Evolutionary conservation across 768 basidiomycete genomes (phyloP).

Genomic region (Auricularia auricula-judae): DNA sequence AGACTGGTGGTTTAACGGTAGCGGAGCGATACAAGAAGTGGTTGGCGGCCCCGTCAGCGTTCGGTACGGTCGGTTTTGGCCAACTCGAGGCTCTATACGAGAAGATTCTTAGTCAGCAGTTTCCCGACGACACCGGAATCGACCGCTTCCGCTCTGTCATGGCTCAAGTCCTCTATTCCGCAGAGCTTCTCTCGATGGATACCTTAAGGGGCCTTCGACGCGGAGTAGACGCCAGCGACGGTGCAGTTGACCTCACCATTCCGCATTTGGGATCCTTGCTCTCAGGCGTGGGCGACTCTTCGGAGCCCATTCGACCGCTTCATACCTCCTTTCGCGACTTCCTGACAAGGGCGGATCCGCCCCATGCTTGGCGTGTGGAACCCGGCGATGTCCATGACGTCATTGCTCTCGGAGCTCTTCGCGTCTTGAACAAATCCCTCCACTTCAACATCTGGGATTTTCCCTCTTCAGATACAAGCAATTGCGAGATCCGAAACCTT

Average conservation of each 20-base stretch:
- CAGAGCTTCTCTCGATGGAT: neutral
- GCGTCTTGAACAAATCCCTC: neutral
- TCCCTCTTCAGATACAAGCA: neutral
- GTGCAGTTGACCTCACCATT: neutral
- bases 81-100: no score
- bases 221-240: neutral
- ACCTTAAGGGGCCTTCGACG: neutral
- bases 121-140: neutral
- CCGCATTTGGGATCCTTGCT: neutral
- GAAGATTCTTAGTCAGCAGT: neutral
- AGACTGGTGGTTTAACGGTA: no score
- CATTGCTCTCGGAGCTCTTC: neutral
- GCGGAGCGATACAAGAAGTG: no score
- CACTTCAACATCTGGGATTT: neutral
- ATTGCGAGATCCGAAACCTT: no score
- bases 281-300: neutral
- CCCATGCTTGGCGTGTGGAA: neutral
- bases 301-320: no score
- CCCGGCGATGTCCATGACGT: neutral
- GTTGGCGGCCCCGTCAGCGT: no score
- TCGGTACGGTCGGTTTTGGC: no score
- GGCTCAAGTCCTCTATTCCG: neutral
- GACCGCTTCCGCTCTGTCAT: neutral
- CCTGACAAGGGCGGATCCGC: neutral
- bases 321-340: neutral